Conservation (phyloP, 1,284 basidiomycete species). For the Exsudoporus floridanus region DNA sequence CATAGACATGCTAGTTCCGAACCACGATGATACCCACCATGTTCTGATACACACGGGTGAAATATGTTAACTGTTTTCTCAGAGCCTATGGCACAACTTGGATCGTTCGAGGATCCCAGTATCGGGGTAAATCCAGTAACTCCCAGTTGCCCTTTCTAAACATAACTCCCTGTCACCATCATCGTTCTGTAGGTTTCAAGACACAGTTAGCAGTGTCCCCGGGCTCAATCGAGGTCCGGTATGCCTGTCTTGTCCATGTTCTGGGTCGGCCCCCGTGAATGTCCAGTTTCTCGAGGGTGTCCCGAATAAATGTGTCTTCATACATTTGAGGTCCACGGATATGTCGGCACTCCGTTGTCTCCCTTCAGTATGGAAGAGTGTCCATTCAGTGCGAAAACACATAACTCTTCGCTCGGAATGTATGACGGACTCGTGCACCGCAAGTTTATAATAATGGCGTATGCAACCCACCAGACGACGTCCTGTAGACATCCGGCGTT, state of each 20-base stretch:
- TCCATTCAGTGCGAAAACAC: background rate
- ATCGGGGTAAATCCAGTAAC: conserved; percentile 5
- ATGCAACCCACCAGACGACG: background rate
- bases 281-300: background rate
- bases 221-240: conserved; percentile 21
- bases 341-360: background rate
- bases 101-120: background rate
- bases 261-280: background rate
- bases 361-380: background rate
- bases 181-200: conserved; percentile 15
- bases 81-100: background rate
- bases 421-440: background rate
- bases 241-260: background rate
- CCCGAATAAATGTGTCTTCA: background rate
- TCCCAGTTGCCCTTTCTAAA: background rate
- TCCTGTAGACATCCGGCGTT: background rate
- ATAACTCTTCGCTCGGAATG: background rate
- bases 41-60: background rate
- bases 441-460: background rate
- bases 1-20: background rate
- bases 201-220: background rate
- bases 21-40: background rate
- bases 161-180: conserved; percentile 9
- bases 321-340: background rate
- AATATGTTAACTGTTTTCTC: background rate